phyloP scores from a whole-genome alignment of 225 moss, liverwort and hornwort genomes.

The Sphagnum tenellum region DNA sequence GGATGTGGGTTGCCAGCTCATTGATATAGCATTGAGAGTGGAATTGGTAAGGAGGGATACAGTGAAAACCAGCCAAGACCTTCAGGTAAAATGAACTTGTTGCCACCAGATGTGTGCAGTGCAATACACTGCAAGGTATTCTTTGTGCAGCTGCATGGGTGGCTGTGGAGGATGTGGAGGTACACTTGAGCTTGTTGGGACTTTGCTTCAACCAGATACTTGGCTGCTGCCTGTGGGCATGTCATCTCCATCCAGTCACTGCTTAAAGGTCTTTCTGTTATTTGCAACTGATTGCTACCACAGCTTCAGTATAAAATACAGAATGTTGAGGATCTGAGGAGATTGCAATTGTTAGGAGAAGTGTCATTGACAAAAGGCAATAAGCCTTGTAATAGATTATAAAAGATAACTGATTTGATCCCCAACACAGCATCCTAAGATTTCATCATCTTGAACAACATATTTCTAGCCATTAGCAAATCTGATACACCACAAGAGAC shows the following conservation, averaged over 20 bases:
- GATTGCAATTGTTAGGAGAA: conserved; percentile 3
- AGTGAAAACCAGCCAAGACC: conserved; percentile 53
- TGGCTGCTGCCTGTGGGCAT: conserved; percentile 59
- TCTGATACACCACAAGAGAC: no score
- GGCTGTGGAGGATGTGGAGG: conserved; percentile 74
- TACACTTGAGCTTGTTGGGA: conserved; percentile 63
- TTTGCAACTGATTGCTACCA: conserved; percentile 29
- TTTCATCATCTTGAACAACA: no score
- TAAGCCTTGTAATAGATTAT: no score
- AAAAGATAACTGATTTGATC: no score
- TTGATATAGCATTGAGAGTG: conserved; percentile 88
- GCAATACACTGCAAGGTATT: conserved; percentile 50
- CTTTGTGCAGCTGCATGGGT: conserved; percentile 96
- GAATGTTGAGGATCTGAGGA: neutral
- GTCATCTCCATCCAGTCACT: conserved; percentile 80
- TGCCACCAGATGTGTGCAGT: conserved; percentile 17
- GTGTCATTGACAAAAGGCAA: conserved; percentile 26
- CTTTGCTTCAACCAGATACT: conserved; percentile 84
- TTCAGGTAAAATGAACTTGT: conserved; percentile 65
- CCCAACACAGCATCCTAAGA: no score
- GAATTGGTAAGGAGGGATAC: conserved; percentile 64
- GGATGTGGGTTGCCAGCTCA: conserved; percentile 87
- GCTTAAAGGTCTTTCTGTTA: conserved; percentile 78
- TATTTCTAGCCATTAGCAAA: no score
- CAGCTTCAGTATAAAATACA: neutral